Evolutionary conservation across 768 basidiomycete genomes (phyloP).

Genomic region (Tylopilus subfusipes): DNA sequence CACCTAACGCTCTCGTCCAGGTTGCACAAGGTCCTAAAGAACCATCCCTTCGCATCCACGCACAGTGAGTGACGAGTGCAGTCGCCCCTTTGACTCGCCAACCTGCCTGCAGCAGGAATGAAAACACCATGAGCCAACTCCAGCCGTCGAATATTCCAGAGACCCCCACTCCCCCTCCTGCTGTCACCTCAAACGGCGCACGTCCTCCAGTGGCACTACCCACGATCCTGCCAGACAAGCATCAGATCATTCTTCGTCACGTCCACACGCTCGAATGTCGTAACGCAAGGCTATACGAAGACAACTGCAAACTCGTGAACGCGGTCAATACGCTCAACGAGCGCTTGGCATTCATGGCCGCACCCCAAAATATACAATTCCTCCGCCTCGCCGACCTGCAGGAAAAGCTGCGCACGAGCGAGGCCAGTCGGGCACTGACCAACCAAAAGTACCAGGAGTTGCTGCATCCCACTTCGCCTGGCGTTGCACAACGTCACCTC

Average conservation of each 20-base stretch:
- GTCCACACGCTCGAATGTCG: slow-evolving; percentile 30
- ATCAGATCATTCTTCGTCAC: slow-evolving; percentile 27
- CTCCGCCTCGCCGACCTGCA: slow-evolving; percentile 22
- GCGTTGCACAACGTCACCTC: slow-evolving; percentile 17
- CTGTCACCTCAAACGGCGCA: slow-evolving; percentile 27
- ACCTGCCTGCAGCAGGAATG: slow-evolving; percentile 4
- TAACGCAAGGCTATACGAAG: slow-evolving; percentile 36
- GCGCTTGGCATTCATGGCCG: slow-evolving; percentile 22
- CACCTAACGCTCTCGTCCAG: slow-evolving; percentile 4
- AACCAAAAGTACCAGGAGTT: slow-evolving; percentile 27
- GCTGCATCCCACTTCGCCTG: slow-evolving; percentile 10
- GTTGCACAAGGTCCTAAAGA: slow-evolving; percentile 13
- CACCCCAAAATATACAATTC: slow-evolving; percentile 15
- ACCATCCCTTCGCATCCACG: not conserved
- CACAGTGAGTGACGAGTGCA: slow-evolving; percentile 10
- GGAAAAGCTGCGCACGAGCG: slow-evolving; percentile 25
- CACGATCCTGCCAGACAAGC: slow-evolving; percentile 34
- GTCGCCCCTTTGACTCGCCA: not conserved
- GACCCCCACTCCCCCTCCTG: slow-evolving; percentile 4
- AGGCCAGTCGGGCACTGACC: slow-evolving; percentile 15
- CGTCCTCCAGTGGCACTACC: slow-evolving; percentile 45
- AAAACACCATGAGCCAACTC: not conserved
- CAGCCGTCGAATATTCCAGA: not conserved
- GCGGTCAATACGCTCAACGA: slow-evolving; percentile 31
- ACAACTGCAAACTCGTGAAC: slow-evolving; percentile 35